Conservation (phyloP, 139 green algal species). For the Raphidocelis subcapitata region DNA sequence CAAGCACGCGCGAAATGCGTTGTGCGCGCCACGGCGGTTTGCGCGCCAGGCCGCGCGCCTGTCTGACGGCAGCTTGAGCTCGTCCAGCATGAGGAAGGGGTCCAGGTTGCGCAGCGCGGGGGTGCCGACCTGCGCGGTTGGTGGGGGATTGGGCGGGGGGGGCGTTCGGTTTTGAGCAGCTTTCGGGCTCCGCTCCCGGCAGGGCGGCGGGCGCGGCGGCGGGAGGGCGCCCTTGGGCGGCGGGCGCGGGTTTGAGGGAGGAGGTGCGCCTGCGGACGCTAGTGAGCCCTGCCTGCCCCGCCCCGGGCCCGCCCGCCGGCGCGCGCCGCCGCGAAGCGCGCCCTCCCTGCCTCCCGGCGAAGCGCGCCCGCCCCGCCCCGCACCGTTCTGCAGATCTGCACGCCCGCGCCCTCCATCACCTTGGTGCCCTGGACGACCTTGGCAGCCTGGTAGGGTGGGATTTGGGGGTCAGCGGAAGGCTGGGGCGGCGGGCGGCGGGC, state of each 20-base stretch:
- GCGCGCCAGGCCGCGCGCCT: no score
- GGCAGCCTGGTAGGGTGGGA: no score
- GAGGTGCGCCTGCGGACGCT: neutral
- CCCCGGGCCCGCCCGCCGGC: neutral
- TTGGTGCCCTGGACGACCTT: slow-evolving; percentile 71
- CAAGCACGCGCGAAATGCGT: no score
- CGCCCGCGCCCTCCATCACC: slow-evolving; percentile 79
- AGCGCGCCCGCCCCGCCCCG: neutral
- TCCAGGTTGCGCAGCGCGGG: slow-evolving; percentile 72
- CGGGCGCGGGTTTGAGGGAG: neutral
- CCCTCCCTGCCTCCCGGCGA: neutral
- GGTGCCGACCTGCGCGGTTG: slow-evolving; percentile 58
- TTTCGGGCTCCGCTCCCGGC: neutral
- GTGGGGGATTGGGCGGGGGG: neutral
- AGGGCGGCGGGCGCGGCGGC: no score
- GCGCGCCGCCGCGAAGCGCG: neutral
- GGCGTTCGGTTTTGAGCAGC: neutral
- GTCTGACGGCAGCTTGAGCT: slow-evolving; percentile 68
- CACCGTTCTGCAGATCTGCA: slow-evolving; percentile 78
- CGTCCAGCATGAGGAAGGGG: slow-evolving; percentile 82
- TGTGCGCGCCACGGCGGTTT: no score
- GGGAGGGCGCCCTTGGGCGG: neutral
- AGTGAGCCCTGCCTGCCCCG: neutral
- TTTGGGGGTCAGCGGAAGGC: no score
- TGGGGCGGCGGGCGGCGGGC: no score